Conservation (phyloP, 257 asterid genomes). For the Solanum tarapatanum region DNA sequence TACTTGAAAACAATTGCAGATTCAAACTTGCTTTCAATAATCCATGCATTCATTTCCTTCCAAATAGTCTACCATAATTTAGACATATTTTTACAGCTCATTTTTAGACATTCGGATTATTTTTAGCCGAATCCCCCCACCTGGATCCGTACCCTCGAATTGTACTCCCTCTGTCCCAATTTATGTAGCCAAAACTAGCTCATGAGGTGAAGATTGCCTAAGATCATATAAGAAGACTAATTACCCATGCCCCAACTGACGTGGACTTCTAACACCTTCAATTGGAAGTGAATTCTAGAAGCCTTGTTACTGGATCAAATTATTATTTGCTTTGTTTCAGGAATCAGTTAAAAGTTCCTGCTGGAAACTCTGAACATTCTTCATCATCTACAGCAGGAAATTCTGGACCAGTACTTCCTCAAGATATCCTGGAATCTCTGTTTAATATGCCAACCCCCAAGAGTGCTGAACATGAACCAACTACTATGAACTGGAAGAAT, state of each 20-base stretch:
- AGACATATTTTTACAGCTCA: neutral
- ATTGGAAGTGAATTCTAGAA: neutral
- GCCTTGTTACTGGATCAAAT: neutral
- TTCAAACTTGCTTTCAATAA: neutral
- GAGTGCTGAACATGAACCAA: conserved; percentile 70
- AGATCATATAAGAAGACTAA: neutral
- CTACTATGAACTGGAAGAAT: conserved; percentile 81
- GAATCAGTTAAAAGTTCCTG: conserved; percentile 23
- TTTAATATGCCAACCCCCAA: conserved; percentile 77
- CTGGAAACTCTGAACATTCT: conserved; percentile 21
- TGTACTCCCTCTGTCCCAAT: too few species aligned
- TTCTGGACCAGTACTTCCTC: conserved; percentile 52
- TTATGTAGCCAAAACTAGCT: neutral
- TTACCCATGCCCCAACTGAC: neutral
- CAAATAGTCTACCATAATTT: neutral
- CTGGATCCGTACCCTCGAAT: neutral
- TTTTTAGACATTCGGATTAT: neutral
- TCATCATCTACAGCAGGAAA: conserved; percentile 26
- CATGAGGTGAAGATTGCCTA: neutral
- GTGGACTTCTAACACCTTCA: neutral
- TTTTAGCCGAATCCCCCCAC: neutral
- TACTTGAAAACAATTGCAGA: neutral
- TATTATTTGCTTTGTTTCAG: conserved; percentile 28
- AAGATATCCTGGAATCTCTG: conserved; percentile 64
- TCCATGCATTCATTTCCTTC: neutral